Percentiles rank a stretch among this genome's conserved stretches.
Conservation (phyloP, 352 stramenopile genomes). For the Globisporangium spinosum region DNA sequence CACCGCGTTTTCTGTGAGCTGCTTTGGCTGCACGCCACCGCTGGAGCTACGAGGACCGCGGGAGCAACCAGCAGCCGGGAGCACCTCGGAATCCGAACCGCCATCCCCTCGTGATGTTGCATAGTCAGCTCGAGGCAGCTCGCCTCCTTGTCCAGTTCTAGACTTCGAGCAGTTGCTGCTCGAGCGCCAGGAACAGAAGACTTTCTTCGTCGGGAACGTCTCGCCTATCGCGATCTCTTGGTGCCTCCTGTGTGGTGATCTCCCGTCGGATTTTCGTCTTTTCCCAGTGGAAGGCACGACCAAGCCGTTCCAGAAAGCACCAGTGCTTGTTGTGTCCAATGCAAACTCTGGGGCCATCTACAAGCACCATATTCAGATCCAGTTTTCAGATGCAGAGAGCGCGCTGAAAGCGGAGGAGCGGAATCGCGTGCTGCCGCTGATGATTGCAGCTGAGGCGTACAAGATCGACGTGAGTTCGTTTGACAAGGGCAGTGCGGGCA, state of each 20-base stretch:
- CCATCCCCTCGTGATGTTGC: neutral
- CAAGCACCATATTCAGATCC: conserved; percentile 50
- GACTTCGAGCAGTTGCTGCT: conserved; percentile 93
- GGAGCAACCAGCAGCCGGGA: conserved; percentile 61
- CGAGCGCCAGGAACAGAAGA: conserved; percentile 81
- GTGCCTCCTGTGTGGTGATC: conserved; percentile 31
- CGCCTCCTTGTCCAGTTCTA: conserved; percentile 34
- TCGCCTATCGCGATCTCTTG: conserved; percentile 76
- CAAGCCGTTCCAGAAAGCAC: conserved; percentile 57
- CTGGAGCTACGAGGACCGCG: conserved; percentile 84
- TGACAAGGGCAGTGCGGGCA: conserved; percentile 37
- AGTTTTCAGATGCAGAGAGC: conserved; percentile 84
- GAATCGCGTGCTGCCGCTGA: conserved; percentile 29
- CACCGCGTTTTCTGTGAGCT: conserved; percentile 83
- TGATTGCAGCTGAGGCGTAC: conserved; percentile 85
- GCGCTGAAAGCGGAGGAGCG: conserved; percentile 43
- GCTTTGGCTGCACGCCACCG: conserved; percentile 77
- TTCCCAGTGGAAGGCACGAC: conserved; percentile 73
- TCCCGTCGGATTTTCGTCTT: conserved; percentile 66
- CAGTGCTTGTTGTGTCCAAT: conserved; percentile 69
- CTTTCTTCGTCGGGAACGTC: conserved; percentile 86
- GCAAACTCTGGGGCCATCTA: conserved; percentile 70
- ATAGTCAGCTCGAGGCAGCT: neutral
- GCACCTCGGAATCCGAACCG: conserved; percentile 40
- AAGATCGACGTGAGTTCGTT: conserved; percentile 89